A percentile compares a stretch with the other conserved stretches of the same genome.
These are phyloP conservation scores for Colletotrichum trifolii DNA, from an alignment of 2,329 filamentous ascomycete species.

Conservation along the genomic window DNA sequence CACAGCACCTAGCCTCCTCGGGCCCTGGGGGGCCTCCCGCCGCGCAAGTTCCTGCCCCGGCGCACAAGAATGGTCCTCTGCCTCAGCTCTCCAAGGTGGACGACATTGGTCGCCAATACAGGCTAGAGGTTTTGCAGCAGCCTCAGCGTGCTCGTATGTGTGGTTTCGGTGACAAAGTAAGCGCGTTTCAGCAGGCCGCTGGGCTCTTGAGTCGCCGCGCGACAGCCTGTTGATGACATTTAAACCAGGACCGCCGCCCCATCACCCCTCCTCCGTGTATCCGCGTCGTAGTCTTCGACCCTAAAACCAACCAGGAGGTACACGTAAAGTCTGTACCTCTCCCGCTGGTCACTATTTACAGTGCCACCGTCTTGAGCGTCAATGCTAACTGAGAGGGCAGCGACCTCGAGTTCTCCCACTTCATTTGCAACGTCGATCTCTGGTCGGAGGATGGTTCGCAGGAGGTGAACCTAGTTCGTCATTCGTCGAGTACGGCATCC, in stretches of 20 bases:
- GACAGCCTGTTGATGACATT: neutral
- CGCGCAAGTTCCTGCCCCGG: slow-evolving; percentile 1
- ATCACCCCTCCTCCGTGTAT: slow-evolving; percentile 97
- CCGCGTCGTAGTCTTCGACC: slow-evolving; percentile 81
- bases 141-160: slow-evolving; percentile 96
- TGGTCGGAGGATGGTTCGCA: slow-evolving; percentile 73
- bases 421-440: slow-evolving; percentile 74
- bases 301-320: slow-evolving; percentile 80
- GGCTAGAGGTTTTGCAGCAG: slow-evolving; percentile 85
- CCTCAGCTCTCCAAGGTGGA: slow-evolving; percentile 23
- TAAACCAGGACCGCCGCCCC: slow-evolving; percentile 82
- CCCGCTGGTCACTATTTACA: neutral
- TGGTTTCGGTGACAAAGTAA: slow-evolving; percentile 96
- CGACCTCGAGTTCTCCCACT: slow-evolving; percentile 65
- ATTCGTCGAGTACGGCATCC: slow-evolving; percentile 74
- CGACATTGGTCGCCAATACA: slow-evolving; percentile 25
- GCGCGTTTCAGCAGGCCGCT: neutral
- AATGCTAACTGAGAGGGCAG: slow-evolving; percentile 53
- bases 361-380: neutral
- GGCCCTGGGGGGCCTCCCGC: neutral
- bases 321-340: slow-evolving; percentile 77
- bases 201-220: too few relatives aligned
- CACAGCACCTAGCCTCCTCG: slow-evolving; percentile 20
- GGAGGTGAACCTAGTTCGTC: slow-evolving; percentile 75
- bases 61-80: slow-evolving; percentile 1